These are phyloP conservation scores for Geum urbanum DNA, from an alignment of 306 rosid species.

Conservation along the genomic window DNA sequence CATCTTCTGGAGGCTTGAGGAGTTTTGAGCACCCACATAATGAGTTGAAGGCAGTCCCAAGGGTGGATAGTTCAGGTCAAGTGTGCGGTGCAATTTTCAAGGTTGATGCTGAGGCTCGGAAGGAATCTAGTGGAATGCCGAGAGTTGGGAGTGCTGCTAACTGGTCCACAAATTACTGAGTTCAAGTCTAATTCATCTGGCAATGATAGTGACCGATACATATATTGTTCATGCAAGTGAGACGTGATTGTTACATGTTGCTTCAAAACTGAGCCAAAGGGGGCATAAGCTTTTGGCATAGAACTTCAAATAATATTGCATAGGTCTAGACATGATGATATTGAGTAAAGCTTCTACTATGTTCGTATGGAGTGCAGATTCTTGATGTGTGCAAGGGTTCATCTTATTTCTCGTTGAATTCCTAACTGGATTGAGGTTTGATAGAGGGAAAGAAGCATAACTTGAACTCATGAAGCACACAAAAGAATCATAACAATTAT, in stretches of 20 bases:
- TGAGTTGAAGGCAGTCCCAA: conserved; percentile 86
- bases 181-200: conserved; percentile 20
- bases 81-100: conserved; percentile 80
- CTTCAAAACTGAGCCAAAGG: conserved; percentile 26
- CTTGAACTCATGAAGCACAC: too few relatives aligned
- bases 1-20: conserved; percentile 83
- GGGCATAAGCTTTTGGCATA: conserved; percentile 28
- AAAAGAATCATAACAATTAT: too few relatives aligned
- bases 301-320: conserved; percentile 41
- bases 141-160: conserved; percentile 98
- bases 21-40: conserved; percentile 90
- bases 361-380: not conserved
- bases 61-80: conserved; percentile 89
- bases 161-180: conserved; percentile 77
- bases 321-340: conserved; percentile 10
- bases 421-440: too few relatives aligned
- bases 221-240: conserved; percentile 21
- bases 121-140: conserved; percentile 81
- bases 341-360: not conserved
- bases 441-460: too few relatives aligned
- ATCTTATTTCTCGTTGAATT: too few relatives aligned
- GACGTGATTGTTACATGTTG: conserved; percentile 30
- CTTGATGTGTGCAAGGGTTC: not conserved
- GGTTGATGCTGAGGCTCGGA: conserved; percentile 66
- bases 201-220: conserved; percentile 21